Evolutionary conservation across 192 early-diverging fungal species (phyloP).

Genomic region (Backusella luteola): DNA sequence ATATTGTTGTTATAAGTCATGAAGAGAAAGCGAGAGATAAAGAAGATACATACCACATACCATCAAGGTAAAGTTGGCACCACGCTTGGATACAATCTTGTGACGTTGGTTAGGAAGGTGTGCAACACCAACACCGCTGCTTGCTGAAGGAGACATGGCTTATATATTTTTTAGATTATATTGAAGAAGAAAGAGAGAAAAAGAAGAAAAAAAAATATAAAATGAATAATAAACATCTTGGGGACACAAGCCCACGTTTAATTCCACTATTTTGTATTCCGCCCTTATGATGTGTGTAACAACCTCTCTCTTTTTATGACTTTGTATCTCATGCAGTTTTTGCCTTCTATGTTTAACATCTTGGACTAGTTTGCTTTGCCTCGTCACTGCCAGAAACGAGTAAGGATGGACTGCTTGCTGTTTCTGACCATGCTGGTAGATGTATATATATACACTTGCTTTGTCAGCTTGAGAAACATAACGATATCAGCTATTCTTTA

Average conservation of each 20-base stretch:
- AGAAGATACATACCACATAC: conserved; percentile 65
- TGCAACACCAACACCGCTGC: conserved; percentile 76
- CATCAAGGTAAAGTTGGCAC: conserved; percentile 96
- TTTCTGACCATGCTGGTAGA: no score
- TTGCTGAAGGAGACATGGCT: conserved; percentile 25
- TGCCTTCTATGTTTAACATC: neutral
- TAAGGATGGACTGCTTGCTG: no score
- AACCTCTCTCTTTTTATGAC: neutral
- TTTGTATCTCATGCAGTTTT: neutral
- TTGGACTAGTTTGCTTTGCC: no score
- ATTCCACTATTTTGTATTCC: neutral
- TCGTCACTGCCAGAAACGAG: no score
- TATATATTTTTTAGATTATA: neutral
- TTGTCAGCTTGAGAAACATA: no score
- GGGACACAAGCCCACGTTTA: conserved; percentile 7
- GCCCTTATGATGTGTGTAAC: conserved; percentile 4
- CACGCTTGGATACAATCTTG: conserved; percentile 85
- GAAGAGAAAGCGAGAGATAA: neutral
- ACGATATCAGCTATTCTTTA: no score
- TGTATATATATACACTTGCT: no score
- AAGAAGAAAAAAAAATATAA: neutral
- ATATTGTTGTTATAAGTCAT: no score
- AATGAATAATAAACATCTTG: neutral
- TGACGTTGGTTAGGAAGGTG: conserved; percentile 94
- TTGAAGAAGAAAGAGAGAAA: neutral